Evolutionary conservation across 1,284 basidiomycete species (phyloP).

Genomic region (Serendipita sp.): DNA sequence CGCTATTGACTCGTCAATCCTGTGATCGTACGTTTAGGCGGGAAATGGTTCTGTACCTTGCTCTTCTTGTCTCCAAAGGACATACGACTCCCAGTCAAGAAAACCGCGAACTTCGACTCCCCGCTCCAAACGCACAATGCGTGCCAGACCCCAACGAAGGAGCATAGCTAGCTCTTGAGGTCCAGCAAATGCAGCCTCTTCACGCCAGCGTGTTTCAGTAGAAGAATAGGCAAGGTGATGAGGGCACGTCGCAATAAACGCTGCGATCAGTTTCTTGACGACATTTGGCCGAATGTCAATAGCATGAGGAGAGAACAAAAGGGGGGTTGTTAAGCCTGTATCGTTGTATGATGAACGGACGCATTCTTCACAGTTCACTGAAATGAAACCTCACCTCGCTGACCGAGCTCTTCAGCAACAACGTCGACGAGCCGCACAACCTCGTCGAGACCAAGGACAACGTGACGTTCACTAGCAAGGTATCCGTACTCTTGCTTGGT

Average conservation of each 20-base stretch:
- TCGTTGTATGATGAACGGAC: background rate
- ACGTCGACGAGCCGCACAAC: conserved; percentile 54
- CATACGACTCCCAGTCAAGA: conserved; percentile 65
- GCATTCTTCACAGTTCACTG: background rate
- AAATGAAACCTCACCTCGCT: conserved; percentile 28
- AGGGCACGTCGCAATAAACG: conserved; percentile 41
- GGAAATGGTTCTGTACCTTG: conserved; percentile 36
- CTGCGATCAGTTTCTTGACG: conserved; percentile 57
- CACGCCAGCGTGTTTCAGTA: conserved; percentile 46
- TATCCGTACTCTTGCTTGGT: conserved; percentile 48
- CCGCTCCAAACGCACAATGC: conserved; percentile 50
- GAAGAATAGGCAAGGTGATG: conserved; percentile 28
- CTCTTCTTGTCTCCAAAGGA: conserved; percentile 64
- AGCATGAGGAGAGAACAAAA: conserved; percentile 77
- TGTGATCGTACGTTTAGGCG: background rate
- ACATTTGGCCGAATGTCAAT: conserved; percentile 63
- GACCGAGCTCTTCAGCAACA: conserved; percentile 54
- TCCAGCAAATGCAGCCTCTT: conserved; percentile 68
- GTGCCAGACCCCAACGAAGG: conserved; percentile 69
- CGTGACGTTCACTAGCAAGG: conserved; percentile 53
- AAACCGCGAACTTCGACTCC: conserved; percentile 57
- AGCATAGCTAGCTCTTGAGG: conserved; percentile 79
- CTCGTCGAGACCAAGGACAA: conserved; percentile 63
- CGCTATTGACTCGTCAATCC: conserved; percentile 7
- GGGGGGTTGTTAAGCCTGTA: conserved; percentile 65